Conservation (phyloP, 2,329 filamentous ascomycete genomes). For the Botrytis deweyae region DNA sequence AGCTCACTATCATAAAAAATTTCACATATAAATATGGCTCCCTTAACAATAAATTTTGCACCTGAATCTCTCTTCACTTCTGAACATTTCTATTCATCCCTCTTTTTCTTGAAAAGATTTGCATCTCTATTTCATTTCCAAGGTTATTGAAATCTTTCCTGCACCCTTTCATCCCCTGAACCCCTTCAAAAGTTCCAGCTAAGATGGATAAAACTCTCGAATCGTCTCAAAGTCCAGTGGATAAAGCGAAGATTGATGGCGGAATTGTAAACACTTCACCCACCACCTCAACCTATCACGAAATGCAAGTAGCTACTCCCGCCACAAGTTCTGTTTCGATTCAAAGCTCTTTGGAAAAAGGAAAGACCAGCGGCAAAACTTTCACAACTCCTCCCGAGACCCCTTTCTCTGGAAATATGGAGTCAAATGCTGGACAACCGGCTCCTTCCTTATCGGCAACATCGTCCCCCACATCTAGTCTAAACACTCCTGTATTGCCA, state of each 20-base stretch:
- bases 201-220: neutral
- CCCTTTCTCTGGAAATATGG: neutral
- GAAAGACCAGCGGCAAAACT: neutral
- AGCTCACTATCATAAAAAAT: neutral
- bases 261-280: accelerated
- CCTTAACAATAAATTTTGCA: neutral
- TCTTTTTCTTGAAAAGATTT: neutral
- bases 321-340: neutral
- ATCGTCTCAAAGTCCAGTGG: neutral
- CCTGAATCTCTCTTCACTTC: neutral
- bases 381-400: neutral
- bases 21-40: neutral
- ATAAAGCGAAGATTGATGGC: neutral
- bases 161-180: neutral
- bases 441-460: neutral
- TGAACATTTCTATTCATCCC: neutral
- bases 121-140: neutral
- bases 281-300: neutral
- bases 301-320: neutral
- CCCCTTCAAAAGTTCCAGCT: neutral
- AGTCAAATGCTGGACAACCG: neutral
- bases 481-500: neutral
- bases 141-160: neutral
- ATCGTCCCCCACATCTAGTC: neutral
- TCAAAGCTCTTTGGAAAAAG: neutral